Evolutionary conservation across 441 rosid genomes (phyloP).

Genomic region (Populus trichocarpa): DNA sequence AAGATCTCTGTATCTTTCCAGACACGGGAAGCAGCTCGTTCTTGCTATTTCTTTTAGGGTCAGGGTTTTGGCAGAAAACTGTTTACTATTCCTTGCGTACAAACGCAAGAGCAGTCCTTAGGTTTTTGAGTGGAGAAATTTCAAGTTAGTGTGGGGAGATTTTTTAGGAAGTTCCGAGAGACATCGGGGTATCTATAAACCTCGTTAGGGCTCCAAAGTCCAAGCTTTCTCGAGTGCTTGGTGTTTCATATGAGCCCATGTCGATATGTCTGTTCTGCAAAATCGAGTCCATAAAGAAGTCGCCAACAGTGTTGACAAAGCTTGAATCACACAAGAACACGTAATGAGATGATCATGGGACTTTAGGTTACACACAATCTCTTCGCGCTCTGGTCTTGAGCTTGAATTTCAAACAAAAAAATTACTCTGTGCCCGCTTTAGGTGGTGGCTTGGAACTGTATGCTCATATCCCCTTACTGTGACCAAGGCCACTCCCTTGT

Average conservation of each 20-base stretch:
- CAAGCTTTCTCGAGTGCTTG: neutral
- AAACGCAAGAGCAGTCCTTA: no score
- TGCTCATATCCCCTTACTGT: slow-evolving; percentile 52
- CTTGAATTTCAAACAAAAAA: neutral
- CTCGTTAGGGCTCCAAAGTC: neutral
- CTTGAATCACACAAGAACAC: neutral
- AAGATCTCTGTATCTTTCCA: neutral
- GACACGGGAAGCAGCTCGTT: neutral
- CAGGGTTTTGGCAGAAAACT: no score
- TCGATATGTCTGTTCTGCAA: neutral
- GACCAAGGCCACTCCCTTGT: slow-evolving; percentile 32
- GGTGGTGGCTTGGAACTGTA: slow-evolving; percentile 43
- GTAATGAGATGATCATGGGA: neutral
- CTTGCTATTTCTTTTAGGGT: neutral
- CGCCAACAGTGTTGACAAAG: neutral
- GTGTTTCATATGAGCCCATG: neutral
- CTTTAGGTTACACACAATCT: neutral
- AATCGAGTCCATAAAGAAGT: neutral
- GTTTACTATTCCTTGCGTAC: no score
- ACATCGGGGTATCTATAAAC: neutral
- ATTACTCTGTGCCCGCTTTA: slow-evolving; percentile 23
- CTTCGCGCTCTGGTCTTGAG: neutral
- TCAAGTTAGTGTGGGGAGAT: no score
- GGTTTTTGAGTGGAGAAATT: neutral
- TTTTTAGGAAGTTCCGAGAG: no score